Conservation (phyloP, 768 basidiomycete species). For the Baorangia bicolor region DNA sequence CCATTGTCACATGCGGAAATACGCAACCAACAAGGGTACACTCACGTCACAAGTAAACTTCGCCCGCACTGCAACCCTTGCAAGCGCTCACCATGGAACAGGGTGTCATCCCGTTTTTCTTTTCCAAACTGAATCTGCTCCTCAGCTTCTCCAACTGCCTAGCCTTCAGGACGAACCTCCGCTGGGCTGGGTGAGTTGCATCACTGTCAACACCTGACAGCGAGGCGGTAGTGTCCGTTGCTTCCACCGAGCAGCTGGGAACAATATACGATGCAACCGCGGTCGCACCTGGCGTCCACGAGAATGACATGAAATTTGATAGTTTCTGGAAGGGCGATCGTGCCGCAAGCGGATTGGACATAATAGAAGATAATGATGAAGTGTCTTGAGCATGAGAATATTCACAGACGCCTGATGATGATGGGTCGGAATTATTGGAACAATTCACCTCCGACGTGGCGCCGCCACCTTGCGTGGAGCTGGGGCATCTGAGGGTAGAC, state of each 20-base stretch:
- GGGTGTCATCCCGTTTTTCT: constrained; percentile 11
- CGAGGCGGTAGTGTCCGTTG: constrained; percentile 10
- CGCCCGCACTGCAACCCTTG: constrained; percentile 25
- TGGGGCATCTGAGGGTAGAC: constrained; percentile 40
- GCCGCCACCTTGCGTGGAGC: constrained; percentile 26
- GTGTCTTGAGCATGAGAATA: constrained; percentile 26
- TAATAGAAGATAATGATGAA: constrained; percentile 47
- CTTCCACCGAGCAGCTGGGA: constrained; percentile 17
- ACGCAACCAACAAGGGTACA: constrained; percentile 1
- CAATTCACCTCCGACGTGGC: constrained; percentile 32
- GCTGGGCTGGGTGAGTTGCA: constrained; percentile 20
- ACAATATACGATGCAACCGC: constrained; percentile 25
- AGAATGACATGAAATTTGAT: constrained; percentile 57
- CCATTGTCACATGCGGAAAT: constrained; percentile 2
- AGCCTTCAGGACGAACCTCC: constrained; percentile 58
- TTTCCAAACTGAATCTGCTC: constrained; percentile 48
- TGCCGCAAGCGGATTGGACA: constrained; percentile 52
- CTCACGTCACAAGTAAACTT: constrained; percentile 32
- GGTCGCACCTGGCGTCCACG: constrained; percentile 47
- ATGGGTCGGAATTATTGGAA: constrained; percentile 18
- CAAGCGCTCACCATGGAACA: constrained; percentile 30
- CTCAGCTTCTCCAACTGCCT: constrained; percentile 66
- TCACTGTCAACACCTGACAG: constrained; percentile 5
- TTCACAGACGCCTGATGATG: constrained; percentile 24
- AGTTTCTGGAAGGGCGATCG: constrained; percentile 60